Evolutionary conservation across 305 asterid genomes (phyloP), one percentile per base, ranked within the genome.

Genomic region (Withania somnifera): DNA sequence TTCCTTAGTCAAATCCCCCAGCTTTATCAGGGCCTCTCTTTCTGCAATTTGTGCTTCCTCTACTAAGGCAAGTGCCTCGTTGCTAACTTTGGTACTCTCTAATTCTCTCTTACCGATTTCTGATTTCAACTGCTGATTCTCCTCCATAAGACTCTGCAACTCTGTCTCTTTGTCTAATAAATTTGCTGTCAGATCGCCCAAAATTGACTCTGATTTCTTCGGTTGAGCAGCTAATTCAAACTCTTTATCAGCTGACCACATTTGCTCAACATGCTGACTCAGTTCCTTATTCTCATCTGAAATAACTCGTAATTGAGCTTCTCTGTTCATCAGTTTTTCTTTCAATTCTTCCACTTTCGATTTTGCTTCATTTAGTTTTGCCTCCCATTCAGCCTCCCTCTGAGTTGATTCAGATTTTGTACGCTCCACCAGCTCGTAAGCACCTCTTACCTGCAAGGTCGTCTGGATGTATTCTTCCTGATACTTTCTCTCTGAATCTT

Each of bases 401-500:
- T 84, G 83, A 67, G 60, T 79, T 1, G 90, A 89, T 47, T 90
- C 95, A 0, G 88, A 84, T 84, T 92, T 90, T 15, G 91, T 85
- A 67, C 47, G 90, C 77, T 94, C 94, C 82, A 89, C 91, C 40
- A 90, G 84, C 63, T 94, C 99, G 45, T 86, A 89, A 19, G 97
- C 95, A 32, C 88, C 87, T 68, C 91, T 83, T 42, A 92, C 89
- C 89, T 91, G 91, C 89, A 90, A 81, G 17, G 92, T 89, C 84
- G 93, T 90, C 81, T 90, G 89, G 5, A 90, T 85, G 85, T 89
- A 86, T 81, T 92, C 92, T 68, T 92, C 94, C 63, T 87, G 90
- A 80, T 89, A 89, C 89, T 92, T 89, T 84, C 82, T 92, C 69
- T 94, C 98, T 66, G 96, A 93, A 64, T 84, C 88, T 87, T 91